Evolutionary conservation across 768 basidiomycete species (phyloP).

Genomic region (Clavulina sp.): DNA sequence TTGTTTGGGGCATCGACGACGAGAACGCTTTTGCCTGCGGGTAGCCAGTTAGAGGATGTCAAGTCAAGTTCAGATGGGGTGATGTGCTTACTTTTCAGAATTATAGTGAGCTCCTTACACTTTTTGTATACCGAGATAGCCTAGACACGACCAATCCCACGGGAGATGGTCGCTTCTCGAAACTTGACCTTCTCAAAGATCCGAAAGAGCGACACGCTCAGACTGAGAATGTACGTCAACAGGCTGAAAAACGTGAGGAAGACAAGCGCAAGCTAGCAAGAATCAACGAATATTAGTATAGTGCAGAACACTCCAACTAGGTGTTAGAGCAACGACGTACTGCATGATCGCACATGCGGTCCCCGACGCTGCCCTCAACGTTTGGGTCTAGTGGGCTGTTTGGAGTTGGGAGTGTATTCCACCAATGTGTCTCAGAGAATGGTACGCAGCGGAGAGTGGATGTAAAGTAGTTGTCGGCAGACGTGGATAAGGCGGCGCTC

Average conservation of each 20-base stretch:
- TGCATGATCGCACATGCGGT: slow-evolving; percentile 12
- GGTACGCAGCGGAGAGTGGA: slow-evolving; percentile 64
- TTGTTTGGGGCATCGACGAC: too few relatives aligned
- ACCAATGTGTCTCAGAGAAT: slow-evolving; percentile 46
- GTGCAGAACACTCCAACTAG: slow-evolving; percentile 18
- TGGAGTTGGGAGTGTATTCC: slow-evolving; percentile 41
- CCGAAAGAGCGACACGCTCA: slow-evolving; percentile 59
- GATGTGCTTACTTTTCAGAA: too few relatives aligned
- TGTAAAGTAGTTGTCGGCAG: slow-evolving; percentile 86
- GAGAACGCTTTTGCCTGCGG: too few relatives aligned
- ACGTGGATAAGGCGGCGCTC: slow-evolving; percentile 75
- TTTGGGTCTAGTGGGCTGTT: slow-evolving; percentile 24
- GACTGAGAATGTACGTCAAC: slow-evolving; percentile 64
- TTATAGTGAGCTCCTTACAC: too few relatives aligned
- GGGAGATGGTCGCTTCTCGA: not conserved
- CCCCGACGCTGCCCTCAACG: slow-evolving; percentile 28
- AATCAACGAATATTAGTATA: slow-evolving; percentile 23
- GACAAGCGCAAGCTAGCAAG: slow-evolving; percentile 50
- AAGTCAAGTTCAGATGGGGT: too few relatives aligned
- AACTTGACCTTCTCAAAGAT: slow-evolving; percentile 85
- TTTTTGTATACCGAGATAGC: too few relatives aligned
- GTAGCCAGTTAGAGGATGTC: too few relatives aligned
- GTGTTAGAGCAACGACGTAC: slow-evolving; percentile 5
- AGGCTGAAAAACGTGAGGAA: slow-evolving; percentile 62
- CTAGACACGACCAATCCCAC: too few relatives aligned